These are phyloP conservation scores for Huntiella bhutanensis DNA, from an alignment of 2,329 filamentous ascomycete species.

Conservation along the genomic window DNA sequence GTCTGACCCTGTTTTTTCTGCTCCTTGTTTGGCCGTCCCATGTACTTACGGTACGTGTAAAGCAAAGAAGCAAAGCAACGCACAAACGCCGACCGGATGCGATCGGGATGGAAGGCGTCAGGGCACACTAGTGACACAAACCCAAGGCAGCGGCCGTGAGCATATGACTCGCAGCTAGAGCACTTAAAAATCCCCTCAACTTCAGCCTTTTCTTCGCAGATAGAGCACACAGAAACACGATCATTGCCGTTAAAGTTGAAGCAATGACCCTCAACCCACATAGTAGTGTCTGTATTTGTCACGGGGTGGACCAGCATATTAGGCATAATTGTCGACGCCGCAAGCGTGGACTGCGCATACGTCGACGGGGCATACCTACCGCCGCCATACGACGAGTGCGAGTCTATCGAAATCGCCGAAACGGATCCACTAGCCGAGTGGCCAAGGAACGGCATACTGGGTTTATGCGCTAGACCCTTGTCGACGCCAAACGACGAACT, in stretches of 20 bases:
- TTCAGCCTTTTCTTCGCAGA: constrained; percentile 58
- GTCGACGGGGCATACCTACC: constrained; percentile 61
- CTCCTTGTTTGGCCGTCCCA: constrained; percentile 38
- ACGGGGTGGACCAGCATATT: constrained; percentile 66
- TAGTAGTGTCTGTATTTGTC: constrained; percentile 55
- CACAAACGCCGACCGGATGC: constrained; percentile 44
- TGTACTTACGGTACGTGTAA: constrained; percentile 46
- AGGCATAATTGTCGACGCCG: constrained; percentile 73
- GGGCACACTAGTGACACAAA: constrained; percentile 45
- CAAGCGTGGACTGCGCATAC: constrained; percentile 70
- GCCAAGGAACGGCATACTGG: constrained; percentile 55
- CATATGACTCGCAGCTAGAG: constrained; percentile 38
- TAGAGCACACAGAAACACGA: constrained; percentile 40
- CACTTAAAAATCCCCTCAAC: constrained; percentile 60
- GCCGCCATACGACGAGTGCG: constrained; percentile 50
- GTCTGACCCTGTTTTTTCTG: constrained; percentile 42
- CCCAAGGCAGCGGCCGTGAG: constrained; percentile 42
- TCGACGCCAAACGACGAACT: constrained; percentile 87
- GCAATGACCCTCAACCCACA: constrained; percentile 75
- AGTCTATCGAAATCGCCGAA: constrained; percentile 40
- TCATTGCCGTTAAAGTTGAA: constrained; percentile 45
- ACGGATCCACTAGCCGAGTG: constrained; percentile 41
- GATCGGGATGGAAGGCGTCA: constrained; percentile 40
- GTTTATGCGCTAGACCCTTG: constrained; percentile 47
- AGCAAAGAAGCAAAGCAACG: constrained; percentile 46